phyloP scores from a whole-genome alignment of 768 basidiomycete genomes.

The Serendipita sp. region DNA sequence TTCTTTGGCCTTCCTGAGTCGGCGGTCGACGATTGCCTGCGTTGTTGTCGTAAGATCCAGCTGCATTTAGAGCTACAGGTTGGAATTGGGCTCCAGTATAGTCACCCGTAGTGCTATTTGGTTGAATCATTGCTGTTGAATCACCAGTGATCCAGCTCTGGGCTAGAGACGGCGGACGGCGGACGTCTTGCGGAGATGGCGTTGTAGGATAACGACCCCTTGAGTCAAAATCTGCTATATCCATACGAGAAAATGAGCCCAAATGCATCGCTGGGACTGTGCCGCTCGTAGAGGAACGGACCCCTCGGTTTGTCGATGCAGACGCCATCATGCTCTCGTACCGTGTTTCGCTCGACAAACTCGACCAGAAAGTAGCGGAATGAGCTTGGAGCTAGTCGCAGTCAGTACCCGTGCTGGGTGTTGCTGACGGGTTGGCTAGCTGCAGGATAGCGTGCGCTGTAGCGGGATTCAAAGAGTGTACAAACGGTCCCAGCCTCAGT shows the following conservation, averaged over 20 bases:
- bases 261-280: neutral
- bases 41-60: neutral
- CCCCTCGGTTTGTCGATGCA: neutral
- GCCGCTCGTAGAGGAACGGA: neutral
- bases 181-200: conserved; percentile 1
- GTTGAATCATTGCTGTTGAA: neutral
- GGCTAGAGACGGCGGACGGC: neutral
- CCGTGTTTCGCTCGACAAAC: neutral
- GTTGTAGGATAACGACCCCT: conserved; percentile 5
- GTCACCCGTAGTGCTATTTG: neutral
- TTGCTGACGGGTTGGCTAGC: neutral
- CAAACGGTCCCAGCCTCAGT: neutral
- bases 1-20: neutral
- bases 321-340: neutral
- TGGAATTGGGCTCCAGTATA: neutral
- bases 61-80: neutral
- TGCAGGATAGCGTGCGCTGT: neutral
- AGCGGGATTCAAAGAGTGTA: neutral
- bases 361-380: too few relatives aligned
- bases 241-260: conserved; percentile 1
- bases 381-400: too few relatives aligned
- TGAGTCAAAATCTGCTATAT: conserved; percentile 5
- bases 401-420: too few relatives aligned
- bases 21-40: neutral
- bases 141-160: neutral